Evolutionary conservation across 1,284 basidiomycete genomes (phyloP), one percentile per base, ranked within the genome.

Genomic region (Tilletia indica): DNA sequence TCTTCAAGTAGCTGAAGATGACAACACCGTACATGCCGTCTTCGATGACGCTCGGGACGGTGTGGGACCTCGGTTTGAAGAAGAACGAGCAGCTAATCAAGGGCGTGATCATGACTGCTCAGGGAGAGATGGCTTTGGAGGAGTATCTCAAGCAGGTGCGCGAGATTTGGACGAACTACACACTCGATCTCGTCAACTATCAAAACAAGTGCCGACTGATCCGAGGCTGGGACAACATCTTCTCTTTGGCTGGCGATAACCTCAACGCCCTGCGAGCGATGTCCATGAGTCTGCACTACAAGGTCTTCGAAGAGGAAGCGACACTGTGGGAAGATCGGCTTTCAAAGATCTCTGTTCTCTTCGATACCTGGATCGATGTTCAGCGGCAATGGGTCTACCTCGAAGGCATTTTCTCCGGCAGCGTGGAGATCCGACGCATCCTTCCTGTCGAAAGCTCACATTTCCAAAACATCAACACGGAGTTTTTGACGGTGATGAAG

Each of bases 321-420:
- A 77, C 76, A 21, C 73, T 84, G 1, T 86, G 86, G 86, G 84
- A 84, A 63, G 86, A 86, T 48, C 73, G 80, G 16, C 75, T 84
- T 14, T 78, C 79, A 49, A 80, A 81, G 70, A 77, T 84, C 70
- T 79, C 80, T 63, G 93, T 97, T 38, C 88, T 99, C 16, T 99
- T 99, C 83, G 95, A 99, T 85, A 92, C 98, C 49, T 99, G 97
- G 97, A 97, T 98, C 78, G 97, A 99, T 77, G 97, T 99, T 16
- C 97, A 99, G 82, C 90, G 97, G 4, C 97, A 99, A 87, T 99
- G 97, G 97, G 97, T 99, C 0, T 99, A 99, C 83, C 88, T 99
- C 69, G 96, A 99, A 72, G 97, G 97, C 69, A 98, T 99, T 82
- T 99, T 99, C 86, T 93, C 94, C n/a, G 94, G 95, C 56, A 97